phyloP scores from a whole-genome alignment of 108 stramenopile genomes.

The Nitzschia putrida region DNA sequence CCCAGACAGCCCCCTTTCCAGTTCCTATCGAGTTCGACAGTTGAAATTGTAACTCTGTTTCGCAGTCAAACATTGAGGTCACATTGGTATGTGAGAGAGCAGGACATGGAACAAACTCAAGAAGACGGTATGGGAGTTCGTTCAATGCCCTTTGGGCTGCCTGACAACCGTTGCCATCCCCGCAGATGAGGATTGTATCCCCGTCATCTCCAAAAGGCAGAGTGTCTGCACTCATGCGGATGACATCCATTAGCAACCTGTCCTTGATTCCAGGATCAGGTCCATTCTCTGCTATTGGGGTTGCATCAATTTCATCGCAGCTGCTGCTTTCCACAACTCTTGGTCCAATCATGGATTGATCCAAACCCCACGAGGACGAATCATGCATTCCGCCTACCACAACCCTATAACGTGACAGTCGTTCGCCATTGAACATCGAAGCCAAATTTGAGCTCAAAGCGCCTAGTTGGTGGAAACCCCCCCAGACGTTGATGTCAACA shows the following conservation, averaged over 20 bases:
- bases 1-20: constrained; percentile 4
- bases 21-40: not conserved
- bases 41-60: not conserved
- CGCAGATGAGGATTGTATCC: constrained; percentile 12
- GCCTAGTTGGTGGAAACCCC: constrained; percentile 39
- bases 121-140: not conserved
- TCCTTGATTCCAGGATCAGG: not conserved
- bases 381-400: constrained; percentile 85
- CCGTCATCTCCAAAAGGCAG: not conserved
- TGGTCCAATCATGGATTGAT: constrained; percentile 73
- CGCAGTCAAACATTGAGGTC: constrained; percentile 15
- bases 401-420: constrained; percentile 59
- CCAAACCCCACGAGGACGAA: constrained; percentile 75
- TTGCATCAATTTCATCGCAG: constrained; percentile 5
- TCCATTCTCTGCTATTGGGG: not conserved
- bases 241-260: not conserved
- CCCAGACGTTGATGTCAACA: constrained; percentile 66
- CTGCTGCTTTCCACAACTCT: constrained; percentile 22
- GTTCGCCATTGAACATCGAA: constrained; percentile 33
- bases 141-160: not conserved
- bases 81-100: not conserved
- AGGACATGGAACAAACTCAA: not conserved
- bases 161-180: constrained; percentile 1
- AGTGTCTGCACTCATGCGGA: not conserved
- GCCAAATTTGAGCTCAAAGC: constrained; percentile 26